These are phyloP conservation scores for Nidularia sp. DNA, from an alignment of 768 basidiomycete genomes.

Conservation along the genomic window DNA sequence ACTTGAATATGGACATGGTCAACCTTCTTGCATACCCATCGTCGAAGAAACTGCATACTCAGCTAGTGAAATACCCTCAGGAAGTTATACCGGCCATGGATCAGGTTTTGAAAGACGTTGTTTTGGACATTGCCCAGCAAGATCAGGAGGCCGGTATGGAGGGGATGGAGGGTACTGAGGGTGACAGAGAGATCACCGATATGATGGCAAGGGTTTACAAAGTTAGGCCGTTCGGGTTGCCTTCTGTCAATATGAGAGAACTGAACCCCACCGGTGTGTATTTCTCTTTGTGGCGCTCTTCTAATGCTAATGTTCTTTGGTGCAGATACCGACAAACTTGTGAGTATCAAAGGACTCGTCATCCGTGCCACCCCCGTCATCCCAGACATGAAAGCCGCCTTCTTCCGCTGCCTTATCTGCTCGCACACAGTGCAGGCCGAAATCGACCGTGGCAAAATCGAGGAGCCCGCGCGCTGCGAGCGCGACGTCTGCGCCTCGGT, in stretches of 20 bases:
- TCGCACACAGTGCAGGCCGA: constrained; percentile 96
- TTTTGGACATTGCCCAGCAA: constrained; percentile 82
- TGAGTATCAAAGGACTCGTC: constrained; percentile 93
- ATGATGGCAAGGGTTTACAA: constrained; percentile 89
- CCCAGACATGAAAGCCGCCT: constrained; percentile 98
- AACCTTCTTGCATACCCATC: constrained; percentile 87
- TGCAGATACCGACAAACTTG: constrained; percentile 95
- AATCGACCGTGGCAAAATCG: constrained; percentile 96
- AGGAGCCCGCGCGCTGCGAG: constrained; percentile 88
- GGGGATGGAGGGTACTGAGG: constrained; percentile 72
- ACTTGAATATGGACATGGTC: constrained; percentile 84
- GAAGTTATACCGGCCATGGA: constrained; percentile 98
- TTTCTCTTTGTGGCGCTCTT: not conserved
- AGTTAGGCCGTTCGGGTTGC: constrained; percentile 85
- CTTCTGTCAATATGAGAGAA: constrained; percentile 88
- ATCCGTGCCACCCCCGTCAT: constrained; percentile 97
- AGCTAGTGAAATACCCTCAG: constrained; percentile 91
- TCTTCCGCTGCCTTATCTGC: constrained; percentile 96
- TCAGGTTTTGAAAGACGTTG: constrained; percentile 88
- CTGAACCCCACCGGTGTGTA: constrained; percentile 84
- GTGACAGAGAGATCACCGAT: constrained; percentile 83
- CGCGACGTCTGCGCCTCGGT: constrained; percentile 87
- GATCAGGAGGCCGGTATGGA: constrained; percentile 69
- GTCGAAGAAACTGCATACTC: constrained; percentile 75
- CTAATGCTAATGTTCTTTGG: not conserved